phyloP scores from a whole-genome alignment of 208 protist species.

The Herpetomonas muscarum region DNA sequence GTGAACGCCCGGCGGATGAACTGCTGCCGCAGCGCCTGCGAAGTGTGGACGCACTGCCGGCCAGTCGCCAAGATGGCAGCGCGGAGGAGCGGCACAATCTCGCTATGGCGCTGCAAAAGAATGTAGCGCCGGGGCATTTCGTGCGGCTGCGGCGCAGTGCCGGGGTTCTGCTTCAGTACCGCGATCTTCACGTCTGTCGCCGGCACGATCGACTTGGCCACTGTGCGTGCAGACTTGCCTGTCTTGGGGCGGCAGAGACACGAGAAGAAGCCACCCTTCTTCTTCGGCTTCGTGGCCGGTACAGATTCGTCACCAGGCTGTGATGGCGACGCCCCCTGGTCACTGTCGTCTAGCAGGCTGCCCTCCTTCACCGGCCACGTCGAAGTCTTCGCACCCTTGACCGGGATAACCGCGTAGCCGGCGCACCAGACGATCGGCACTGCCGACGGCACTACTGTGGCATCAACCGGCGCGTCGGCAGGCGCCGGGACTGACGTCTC shows the following conservation, averaged over 20 bases:
- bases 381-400: slow-evolving; percentile 20
- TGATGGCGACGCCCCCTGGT: neutral
- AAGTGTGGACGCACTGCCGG: slow-evolving; percentile 18
- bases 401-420: slow-evolving; percentile 47
- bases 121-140: slow-evolving; percentile 47
- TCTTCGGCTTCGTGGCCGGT: neutral
- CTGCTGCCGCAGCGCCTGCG: slow-evolving; percentile 57
- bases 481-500: slow-evolving; percentile 1
- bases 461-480: neutral
- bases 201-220: too few species aligned
- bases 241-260: neutral
- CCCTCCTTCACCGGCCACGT: slow-evolving; percentile 33
- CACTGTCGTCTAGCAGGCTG: slow-evolving; percentile 41
- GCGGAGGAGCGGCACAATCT: slow-evolving; percentile 47
- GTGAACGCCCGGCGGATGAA: slow-evolving; percentile 40
- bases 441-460: neutral
- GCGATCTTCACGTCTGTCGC: slow-evolving; percentile 29
- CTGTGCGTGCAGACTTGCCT: too few species aligned
- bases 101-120: slow-evolving; percentile 37
- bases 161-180: slow-evolving; percentile 17
- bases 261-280: neutral
- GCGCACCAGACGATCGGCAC: slow-evolving; percentile 53
- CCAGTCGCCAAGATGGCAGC: slow-evolving; percentile 36
- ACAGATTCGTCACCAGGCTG: neutral
- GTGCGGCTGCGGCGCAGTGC: neutral